phyloP scores from a whole-genome alignment of 768 basidiomycete species.

The Thelephora ganbajun region DNA sequence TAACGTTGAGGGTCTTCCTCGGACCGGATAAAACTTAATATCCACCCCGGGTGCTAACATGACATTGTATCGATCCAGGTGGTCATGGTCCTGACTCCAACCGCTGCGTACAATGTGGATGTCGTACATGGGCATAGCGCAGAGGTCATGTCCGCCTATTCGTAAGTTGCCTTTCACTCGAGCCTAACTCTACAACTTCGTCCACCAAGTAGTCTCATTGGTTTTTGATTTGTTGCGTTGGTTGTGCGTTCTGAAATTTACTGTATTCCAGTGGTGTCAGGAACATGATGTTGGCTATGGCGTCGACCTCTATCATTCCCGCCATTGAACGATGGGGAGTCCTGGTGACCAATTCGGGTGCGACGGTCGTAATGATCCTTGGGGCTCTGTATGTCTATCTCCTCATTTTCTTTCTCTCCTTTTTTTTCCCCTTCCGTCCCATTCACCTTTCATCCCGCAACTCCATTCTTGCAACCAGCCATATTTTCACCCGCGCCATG shows the following conservation, averaged over 20 bases:
- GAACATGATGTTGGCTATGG: slow-evolving; percentile 26
- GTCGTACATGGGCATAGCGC: slow-evolving; percentile 46
- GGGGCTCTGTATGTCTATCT: slow-evolving; percentile 36
- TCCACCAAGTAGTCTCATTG: neutral
- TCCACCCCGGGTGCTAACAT: neutral
- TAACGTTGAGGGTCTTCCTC: no score
- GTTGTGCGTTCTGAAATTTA: neutral
- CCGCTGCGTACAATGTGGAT: slow-evolving; percentile 45
- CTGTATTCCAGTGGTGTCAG: slow-evolving; percentile 29
- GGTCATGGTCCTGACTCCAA: slow-evolving; percentile 40
- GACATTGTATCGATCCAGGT: slow-evolving; percentile 24
- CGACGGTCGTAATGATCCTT: slow-evolving; percentile 31
- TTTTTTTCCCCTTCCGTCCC: neutral
- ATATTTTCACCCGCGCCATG: no score
- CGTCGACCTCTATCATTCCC: slow-evolving; percentile 35
- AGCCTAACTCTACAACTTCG: neutral
- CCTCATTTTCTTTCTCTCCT: no score
- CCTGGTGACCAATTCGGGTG: slow-evolving; percentile 29
- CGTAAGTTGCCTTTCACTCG: slow-evolving; percentile 23
- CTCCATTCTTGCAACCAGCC: no score
- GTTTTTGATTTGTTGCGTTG: neutral
- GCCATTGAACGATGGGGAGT: slow-evolving; percentile 41
- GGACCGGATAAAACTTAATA: no score
- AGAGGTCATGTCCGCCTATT: slow-evolving; percentile 43
- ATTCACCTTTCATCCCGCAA: no score